Conservation (phyloP, 2,329 filamentous ascomycete genomes). For the Bipolaris cookei region DNA sequence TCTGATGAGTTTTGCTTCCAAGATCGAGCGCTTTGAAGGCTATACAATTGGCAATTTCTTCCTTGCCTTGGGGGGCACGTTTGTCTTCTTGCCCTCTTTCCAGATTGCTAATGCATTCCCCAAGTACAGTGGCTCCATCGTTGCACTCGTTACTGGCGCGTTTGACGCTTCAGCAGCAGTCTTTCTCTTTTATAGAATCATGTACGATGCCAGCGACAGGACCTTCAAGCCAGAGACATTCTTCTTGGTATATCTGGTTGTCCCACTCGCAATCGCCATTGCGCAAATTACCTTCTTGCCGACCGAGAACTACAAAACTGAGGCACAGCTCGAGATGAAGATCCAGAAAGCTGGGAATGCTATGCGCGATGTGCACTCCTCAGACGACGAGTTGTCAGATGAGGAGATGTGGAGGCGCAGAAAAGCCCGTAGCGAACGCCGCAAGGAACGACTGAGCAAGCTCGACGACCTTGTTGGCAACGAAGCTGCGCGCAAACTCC, state of each 20-base stretch:
- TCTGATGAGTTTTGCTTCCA: constrained; percentile 48
- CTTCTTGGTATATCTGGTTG: constrained; percentile 73
- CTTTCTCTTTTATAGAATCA: constrained; percentile 74
- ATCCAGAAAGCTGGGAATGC: constrained; percentile 40
- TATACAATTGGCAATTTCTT: constrained; percentile 77
- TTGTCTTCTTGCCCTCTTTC: constrained; percentile 82
- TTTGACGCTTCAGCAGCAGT: constrained; percentile 84
- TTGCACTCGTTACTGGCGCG: constrained; percentile 79
- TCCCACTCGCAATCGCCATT: constrained; percentile 70
- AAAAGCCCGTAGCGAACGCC: constrained; percentile 47
- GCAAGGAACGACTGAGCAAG: constrained; percentile 67
- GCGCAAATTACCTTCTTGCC: constrained; percentile 77
- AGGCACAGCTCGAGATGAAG: constrained; percentile 45
- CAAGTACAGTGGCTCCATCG: constrained; percentile 74
- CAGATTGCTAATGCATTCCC: constrained; percentile 87
- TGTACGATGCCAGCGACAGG: constrained; percentile 66
- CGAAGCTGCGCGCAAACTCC: constrained; percentile 66
- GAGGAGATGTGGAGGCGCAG: constrained; percentile 54
- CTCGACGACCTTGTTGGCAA: constrained; percentile 75
- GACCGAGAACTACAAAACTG: constrained; percentile 77
- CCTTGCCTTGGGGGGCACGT: constrained; percentile 78
- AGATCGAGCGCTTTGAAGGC: constrained; percentile 46
- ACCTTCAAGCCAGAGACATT: constrained; percentile 69
- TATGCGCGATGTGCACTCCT: constrained; percentile 57
- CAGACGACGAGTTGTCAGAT: constrained; percentile 62